phyloP scores from a whole-genome alignment of 352 stramenopile species.

The Phytopythium cucurbitacearum region DNA sequence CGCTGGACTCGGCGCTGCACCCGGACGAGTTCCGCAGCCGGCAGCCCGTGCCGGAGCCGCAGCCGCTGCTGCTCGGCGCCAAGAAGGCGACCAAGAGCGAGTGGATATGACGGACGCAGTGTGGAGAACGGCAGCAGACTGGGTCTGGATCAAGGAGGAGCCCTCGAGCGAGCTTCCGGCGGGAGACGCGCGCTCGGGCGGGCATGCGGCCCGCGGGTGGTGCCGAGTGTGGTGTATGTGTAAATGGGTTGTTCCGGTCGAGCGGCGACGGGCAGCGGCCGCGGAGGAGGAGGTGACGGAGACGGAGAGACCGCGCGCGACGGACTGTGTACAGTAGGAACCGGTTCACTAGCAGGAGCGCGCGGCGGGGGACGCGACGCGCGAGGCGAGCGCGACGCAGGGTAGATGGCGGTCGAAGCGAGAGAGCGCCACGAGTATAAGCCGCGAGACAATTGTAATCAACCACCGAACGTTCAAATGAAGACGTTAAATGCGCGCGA shows the following conservation, averaged over 20 bases:
- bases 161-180: background rate
- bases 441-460: slow-evolving; percentile 5
- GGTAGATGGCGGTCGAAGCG: background rate
- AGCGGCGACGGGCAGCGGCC: no score
- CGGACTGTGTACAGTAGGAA: slow-evolving; percentile 8
- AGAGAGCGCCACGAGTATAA: slow-evolving; percentile 4
- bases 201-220: no score
- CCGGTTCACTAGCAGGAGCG: slow-evolving; percentile 2
- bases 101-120: slow-evolving; percentile 28
- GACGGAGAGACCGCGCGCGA: background rate
- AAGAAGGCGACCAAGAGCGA: slow-evolving; percentile 47
- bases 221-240: background rate
- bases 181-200: slow-evolving; percentile 1
- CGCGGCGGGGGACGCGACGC: background rate
- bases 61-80: slow-evolving; percentile 45
- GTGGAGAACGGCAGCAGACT: slow-evolving; percentile 13
- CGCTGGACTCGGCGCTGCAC: slow-evolving; percentile 45
- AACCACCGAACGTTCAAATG: background rate
- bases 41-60: slow-evolving; percentile 30
- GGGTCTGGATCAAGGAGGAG: slow-evolving; percentile 3
- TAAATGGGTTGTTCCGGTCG: background rate
- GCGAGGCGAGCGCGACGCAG: background rate
- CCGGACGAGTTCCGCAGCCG: slow-evolving; percentile 16
- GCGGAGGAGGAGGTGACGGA: background rate
- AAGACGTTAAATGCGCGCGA: slow-evolving; percentile 15